A percentile compares a stretch with the other conserved stretches of the same genome.
phyloP scores from a whole-genome alignment of 208 protist genomes.

The Crithidia sp. region DNA sequence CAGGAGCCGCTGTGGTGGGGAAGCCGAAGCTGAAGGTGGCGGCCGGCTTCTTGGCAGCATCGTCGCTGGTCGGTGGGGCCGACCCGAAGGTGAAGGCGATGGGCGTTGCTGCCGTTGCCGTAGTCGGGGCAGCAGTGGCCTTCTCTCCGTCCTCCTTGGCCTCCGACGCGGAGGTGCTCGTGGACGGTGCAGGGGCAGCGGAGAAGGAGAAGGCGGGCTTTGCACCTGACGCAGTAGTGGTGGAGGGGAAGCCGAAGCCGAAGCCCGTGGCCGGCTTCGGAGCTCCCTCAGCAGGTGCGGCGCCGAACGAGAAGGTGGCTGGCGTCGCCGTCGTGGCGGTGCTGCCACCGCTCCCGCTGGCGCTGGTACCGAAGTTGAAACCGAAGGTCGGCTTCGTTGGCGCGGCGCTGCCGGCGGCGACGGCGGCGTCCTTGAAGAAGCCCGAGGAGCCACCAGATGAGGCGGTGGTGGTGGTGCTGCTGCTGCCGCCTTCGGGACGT shows the following conservation, averaged over 20 bases:
- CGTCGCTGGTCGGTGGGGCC: neutral
- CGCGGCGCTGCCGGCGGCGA: constrained; percentile 11
- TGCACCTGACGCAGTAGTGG: neutral
- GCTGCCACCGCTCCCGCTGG: neutral
- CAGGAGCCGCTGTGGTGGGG: neutral
- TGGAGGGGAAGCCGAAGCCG: constrained; percentile 9
- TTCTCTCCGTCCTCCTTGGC: neutral
- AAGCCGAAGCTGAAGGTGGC: constrained; percentile 26
- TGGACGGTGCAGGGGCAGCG: neutral
- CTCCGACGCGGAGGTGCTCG: constrained; percentile 3
- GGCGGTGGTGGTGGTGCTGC: neutral
- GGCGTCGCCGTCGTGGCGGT: neutral
- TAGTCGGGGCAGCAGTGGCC: neutral
- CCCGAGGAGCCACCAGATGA: constrained; percentile 3
- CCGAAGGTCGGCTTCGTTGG: constrained; percentile 28
- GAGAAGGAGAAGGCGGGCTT: neutral
- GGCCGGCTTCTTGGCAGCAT: neutral
- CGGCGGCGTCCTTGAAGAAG: constrained; percentile 49
- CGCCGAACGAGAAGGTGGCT: constrained; percentile 28
- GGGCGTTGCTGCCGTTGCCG: neutral
- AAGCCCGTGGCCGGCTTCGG: constrained; percentile 6
- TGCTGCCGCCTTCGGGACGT: constrained; percentile 22
- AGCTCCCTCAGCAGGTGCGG: neutral
- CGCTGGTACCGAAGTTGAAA: constrained; percentile 23
- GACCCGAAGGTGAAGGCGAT: constrained; percentile 19